These are phyloP conservation scores for Pleurotus salmoneostramineus DNA, from an alignment of 768 basidiomycete genomes.

Conservation along the genomic window DNA sequence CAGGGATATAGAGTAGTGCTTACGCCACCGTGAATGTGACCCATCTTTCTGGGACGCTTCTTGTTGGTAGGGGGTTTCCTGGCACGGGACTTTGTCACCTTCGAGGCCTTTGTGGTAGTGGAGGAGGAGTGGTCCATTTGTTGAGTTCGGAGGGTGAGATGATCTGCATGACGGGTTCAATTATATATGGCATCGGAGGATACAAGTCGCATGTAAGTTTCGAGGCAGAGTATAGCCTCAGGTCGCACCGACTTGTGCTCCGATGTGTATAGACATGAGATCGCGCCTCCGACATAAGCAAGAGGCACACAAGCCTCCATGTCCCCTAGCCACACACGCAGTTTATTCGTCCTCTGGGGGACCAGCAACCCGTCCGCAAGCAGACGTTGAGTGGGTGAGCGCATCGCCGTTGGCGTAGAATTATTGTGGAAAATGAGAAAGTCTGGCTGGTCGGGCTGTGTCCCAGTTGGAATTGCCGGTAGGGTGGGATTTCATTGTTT, in stretches of 20 bases:
- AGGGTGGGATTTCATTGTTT: not conserved
- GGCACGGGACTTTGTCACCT: not conserved
- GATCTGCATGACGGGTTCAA: not conserved
- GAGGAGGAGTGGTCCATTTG: not conserved
- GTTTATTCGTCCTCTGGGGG: not conserved
- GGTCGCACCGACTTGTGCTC: constrained; percentile 4
- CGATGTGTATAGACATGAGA: constrained; percentile 1
- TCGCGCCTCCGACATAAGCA: not conserved
- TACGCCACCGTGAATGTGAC: not conserved
- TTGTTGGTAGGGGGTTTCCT: not conserved
- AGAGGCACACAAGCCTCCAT: not conserved
- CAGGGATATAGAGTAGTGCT: not conserved
- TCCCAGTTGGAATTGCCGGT: not conserved
- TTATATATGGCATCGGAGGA: not conserved
- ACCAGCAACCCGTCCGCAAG: not conserved
- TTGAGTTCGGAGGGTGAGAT: not conserved
- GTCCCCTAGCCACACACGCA: not conserved
- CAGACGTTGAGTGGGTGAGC: not conserved
- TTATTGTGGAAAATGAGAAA: not conserved
- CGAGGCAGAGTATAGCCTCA: constrained; percentile 7
- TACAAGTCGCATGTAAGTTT: not conserved
- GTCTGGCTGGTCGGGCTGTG: not conserved
- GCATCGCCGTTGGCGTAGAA: not conserved
- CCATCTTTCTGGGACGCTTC: constrained; percentile 1
- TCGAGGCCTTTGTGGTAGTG: not conserved